Evolutionary conservation across 1,284 basidiomycete species (phyloP).

Genomic region (Vanrija pseudolonga): DNA sequence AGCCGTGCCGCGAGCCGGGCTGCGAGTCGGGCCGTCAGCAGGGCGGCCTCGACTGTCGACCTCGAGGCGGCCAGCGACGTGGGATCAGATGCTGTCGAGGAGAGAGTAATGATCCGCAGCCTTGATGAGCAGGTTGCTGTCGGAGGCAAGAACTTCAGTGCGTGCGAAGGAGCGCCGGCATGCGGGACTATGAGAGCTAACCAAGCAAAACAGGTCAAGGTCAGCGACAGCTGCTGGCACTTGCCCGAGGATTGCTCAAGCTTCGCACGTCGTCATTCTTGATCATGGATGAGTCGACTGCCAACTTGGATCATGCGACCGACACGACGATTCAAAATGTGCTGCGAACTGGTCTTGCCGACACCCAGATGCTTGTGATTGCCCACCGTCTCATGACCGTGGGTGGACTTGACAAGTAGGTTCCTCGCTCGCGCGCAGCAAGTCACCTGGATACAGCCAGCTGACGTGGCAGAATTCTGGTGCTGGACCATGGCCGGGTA

Average conservation of each 20-base stretch:
- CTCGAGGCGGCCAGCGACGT: slow-evolving; percentile 14
- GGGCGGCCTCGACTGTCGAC: slow-evolving; percentile 9
- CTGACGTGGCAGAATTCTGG: slow-evolving; percentile 48
- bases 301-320: slow-evolving; percentile 51
- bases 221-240: slow-evolving; percentile 56
- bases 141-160: slow-evolving; percentile 49
- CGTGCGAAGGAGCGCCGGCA: not conserved
- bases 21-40: slow-evolving; percentile 10
- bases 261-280: slow-evolving; percentile 52
- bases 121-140: slow-evolving; percentile 54
- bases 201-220: slow-evolving; percentile 52
- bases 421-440: not conserved
- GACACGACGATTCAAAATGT: slow-evolving; percentile 52
- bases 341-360: slow-evolving; percentile 47
- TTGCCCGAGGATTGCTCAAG: slow-evolving; percentile 56
- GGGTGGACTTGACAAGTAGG: slow-evolving; percentile 50
- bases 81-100: slow-evolving; percentile 30
- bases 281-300: slow-evolving; percentile 57
- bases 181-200: not conserved
- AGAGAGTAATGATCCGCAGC: slow-evolving; percentile 51
- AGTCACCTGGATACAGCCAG: no score
- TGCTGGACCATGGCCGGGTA: slow-evolving; percentile 52
- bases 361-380: slow-evolving; percentile 50
- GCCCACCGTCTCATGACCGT: slow-evolving; percentile 55
- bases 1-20: slow-evolving; percentile 27